Percentiles rank a stretch among this genome's conserved stretches.
These are phyloP conservation scores for Ananas comosus DNA, from an alignment of 176 grass and related monocot genomes.

Conservation along the genomic window DNA sequence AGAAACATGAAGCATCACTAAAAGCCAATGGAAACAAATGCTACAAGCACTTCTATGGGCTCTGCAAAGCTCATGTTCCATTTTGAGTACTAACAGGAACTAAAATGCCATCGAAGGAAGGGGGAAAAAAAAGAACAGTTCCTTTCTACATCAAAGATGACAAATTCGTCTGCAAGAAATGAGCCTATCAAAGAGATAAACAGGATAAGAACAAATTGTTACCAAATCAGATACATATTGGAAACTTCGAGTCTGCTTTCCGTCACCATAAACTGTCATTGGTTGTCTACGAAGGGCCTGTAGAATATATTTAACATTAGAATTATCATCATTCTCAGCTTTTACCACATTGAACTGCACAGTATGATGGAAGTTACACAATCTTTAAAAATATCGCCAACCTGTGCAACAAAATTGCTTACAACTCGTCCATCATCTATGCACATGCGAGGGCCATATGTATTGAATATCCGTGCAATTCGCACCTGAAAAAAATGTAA, in stretches of 20 bases:
- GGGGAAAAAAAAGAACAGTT: too few relatives aligned
- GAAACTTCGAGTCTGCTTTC: constrained; percentile 92
- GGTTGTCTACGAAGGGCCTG: constrained; percentile 58
- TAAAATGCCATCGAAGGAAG: too few relatives aligned
- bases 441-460: constrained; percentile 91
- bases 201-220: constrained; percentile 14
- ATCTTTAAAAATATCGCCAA: constrained; percentile 7
- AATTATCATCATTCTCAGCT: not conserved
- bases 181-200: constrained; percentile 6
- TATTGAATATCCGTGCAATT: constrained; percentile 95
- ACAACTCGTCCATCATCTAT: constrained; percentile 90
- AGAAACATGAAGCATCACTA: too few relatives aligned
- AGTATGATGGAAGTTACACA: not conserved
- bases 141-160: too few relatives aligned
- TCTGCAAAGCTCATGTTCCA: too few relatives aligned
- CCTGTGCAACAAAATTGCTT: constrained; percentile 97
- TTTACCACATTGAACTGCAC: not conserved
- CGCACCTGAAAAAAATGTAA: constrained; percentile 35
- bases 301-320: constrained; percentile 8
- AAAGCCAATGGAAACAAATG: too few relatives aligned
- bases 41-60: too few relatives aligned
- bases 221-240: constrained; percentile 97
- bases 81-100: too few relatives aligned
- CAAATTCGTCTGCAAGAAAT: not conserved
- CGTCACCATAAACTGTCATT: constrained; percentile 83